Evolutionary conservation across 177 flowering plant species (phyloP).

Genomic region (Vitis hybrid): DNA sequence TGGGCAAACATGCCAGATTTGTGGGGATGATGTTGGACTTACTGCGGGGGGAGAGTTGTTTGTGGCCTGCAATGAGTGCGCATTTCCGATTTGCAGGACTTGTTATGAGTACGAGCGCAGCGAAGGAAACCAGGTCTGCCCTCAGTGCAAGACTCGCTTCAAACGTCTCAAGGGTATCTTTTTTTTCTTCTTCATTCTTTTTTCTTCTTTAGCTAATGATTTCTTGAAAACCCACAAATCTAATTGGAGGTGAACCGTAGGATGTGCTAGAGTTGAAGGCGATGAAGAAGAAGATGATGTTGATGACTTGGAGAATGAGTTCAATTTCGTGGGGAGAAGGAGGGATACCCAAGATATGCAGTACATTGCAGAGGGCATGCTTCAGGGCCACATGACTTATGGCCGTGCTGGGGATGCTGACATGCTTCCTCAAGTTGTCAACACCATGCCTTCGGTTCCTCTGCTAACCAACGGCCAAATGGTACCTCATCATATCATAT

Average conservation of each 20-base stretch:
- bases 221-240: background rate
- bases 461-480: constrained; percentile 51
- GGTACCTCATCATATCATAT: constrained; percentile 23
- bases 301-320: constrained; percentile 41
- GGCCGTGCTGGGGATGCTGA: constrained; percentile 42
- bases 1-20: constrained; percentile 11
- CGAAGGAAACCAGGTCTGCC: constrained; percentile 42
- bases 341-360: constrained; percentile 20
- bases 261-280: constrained; percentile 34
- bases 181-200: background rate
- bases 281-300: constrained; percentile 42
- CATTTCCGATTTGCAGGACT: constrained; percentile 27
- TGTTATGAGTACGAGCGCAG: constrained; percentile 44
- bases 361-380: constrained; percentile 20
- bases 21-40: constrained; percentile 24
- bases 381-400: constrained; percentile 36
- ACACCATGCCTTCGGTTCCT: constrained; percentile 47
- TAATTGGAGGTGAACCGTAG: background rate
- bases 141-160: constrained; percentile 43
- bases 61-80: constrained; percentile 40
- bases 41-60: constrained; percentile 38
- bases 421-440: constrained; percentile 37
- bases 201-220: background rate
- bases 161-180: constrained; percentile 39
- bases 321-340: constrained; percentile 22